These are phyloP conservation scores for Eucommia ulmoides DNA, from an alignment of 257 asterid species.

Conservation along the genomic window DNA sequence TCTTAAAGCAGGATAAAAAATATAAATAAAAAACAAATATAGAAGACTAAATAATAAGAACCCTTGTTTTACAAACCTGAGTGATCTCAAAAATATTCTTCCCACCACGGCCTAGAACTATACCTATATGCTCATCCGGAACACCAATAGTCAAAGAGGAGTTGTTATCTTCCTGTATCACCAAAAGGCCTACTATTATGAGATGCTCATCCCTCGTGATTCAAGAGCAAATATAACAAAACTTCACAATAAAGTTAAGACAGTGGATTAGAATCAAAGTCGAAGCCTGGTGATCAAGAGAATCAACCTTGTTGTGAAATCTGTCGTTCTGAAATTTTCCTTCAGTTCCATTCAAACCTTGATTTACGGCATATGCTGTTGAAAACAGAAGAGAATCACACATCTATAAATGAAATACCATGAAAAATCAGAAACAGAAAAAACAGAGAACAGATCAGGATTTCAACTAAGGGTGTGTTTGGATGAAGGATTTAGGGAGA, in stretches of 20 bases:
- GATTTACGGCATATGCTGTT: background rate
- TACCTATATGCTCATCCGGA: constrained; percentile 11
- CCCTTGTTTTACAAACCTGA: too few species aligned
- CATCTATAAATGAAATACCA: background rate
- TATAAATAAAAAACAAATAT: too few species aligned
- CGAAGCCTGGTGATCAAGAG: too few species aligned
- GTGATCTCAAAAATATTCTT: constrained; percentile 8
- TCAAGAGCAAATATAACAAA: too few species aligned
- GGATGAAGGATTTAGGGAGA: background rate
- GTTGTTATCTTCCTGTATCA: constrained; percentile 3
- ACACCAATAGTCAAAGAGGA: constrained; percentile 11
- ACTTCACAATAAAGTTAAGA: too few species aligned
- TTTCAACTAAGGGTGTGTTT: background rate
- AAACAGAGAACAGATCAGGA: background rate
- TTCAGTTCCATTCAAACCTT: background rate
- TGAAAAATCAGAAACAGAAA: background rate
- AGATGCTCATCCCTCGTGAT: too few species aligned
- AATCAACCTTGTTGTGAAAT: background rate
- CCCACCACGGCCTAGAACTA: constrained; percentile 16
- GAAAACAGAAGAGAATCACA: background rate
- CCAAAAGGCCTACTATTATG: too few species aligned
- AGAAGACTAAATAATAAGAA: too few species aligned
- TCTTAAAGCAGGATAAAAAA: too few species aligned
- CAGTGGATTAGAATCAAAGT: too few species aligned
- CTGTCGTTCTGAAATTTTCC: background rate